A percentile compares a stretch with the other conserved stretches of the same genome.
Evolutionary conservation across 2,329 filamentous ascomycete genomes (phyloP).

Genomic region (Fonsecaea erecta): DNA sequence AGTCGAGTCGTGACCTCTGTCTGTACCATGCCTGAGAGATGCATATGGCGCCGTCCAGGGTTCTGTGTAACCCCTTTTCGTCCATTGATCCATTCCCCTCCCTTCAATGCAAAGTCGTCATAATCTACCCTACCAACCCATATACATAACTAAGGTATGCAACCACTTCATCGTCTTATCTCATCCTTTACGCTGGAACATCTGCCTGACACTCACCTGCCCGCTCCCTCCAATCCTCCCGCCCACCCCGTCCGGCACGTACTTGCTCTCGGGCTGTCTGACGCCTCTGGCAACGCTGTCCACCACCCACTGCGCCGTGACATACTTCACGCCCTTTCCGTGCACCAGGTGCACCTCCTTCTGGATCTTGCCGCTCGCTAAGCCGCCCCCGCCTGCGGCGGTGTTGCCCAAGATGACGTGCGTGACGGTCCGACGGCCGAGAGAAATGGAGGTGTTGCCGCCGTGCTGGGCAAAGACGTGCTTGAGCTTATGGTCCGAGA

Average conservation of each 20-base stretch:
- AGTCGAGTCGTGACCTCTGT: not conserved
- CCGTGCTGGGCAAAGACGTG: constrained; percentile 75
- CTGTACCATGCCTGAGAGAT: not conserved
- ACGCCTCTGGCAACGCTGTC: constrained; percentile 79
- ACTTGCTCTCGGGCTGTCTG: constrained; percentile 74
- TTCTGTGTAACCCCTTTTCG: not conserved
- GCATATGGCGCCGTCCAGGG: not conserved
- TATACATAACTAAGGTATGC: not conserved
- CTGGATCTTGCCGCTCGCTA: constrained; percentile 78
- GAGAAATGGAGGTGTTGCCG: constrained; percentile 69
- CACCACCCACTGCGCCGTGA: constrained; percentile 82
- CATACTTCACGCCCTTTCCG: constrained; percentile 73
- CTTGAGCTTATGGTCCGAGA: constrained; percentile 88
- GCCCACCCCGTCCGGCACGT: constrained; percentile 61
- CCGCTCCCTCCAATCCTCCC: constrained; percentile 59
- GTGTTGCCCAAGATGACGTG: constrained; percentile 71
- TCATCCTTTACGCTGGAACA: constrained; percentile 25
- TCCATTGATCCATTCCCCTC: not conserved
- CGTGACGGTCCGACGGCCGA: constrained; percentile 75
- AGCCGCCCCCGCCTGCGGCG: constrained; percentile 77
- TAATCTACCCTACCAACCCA: not conserved
- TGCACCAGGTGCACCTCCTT: constrained; percentile 72
- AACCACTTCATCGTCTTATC: not conserved
- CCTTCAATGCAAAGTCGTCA: not conserved
- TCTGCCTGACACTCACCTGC: constrained; percentile 63